phyloP scores from a whole-genome alignment of 331 rosid species.

The Erythrophleum ivorense region DNA sequence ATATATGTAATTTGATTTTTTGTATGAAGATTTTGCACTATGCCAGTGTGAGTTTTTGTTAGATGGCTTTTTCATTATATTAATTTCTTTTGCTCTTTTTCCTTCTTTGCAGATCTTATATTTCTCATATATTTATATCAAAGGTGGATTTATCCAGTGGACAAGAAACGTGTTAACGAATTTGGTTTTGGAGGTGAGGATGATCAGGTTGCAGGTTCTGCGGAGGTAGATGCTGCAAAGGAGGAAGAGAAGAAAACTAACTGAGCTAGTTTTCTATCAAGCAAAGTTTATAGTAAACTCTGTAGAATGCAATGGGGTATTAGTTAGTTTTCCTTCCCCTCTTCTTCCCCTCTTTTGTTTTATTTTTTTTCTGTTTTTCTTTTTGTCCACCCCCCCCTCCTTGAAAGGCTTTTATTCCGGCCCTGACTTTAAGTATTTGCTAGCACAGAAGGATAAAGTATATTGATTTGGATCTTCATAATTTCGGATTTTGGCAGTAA shows the following conservation, averaged over 20 bases:
- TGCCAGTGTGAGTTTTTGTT: not conserved
- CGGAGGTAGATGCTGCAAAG: constrained; percentile 48
- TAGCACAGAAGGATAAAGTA: constrained; percentile 28
- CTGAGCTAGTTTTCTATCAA: constrained; percentile 51
- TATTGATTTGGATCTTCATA: constrained; percentile 8
- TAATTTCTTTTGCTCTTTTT: constrained; percentile 28
- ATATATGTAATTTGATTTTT: not conserved
- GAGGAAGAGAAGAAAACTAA: constrained; percentile 97
- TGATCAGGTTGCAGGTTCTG: constrained; percentile 53
- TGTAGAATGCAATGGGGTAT: constrained; percentile 34
- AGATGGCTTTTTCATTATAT: not conserved
- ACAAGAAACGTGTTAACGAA: constrained; percentile 89
- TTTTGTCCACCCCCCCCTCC: not conserved
- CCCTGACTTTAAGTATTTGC: constrained; percentile 10
- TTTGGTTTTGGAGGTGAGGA: constrained; percentile 97
- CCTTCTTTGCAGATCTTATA: constrained; percentile 75
- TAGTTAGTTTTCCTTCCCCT: constrained; percentile 14
- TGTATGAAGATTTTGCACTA: not conserved
- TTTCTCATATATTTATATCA: constrained; percentile 85
- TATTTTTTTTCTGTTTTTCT: not conserved
- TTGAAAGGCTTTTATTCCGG: not conserved
- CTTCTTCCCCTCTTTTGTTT: constrained; percentile 15
- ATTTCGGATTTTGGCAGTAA: constrained; percentile 17
- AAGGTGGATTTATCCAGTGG: constrained; percentile 94
- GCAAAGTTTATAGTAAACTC: constrained; percentile 29